These are phyloP conservation scores for Escallonia herrerae DNA, from an alignment of 129 eudicot genomes.

Conservation along the genomic window DNA sequence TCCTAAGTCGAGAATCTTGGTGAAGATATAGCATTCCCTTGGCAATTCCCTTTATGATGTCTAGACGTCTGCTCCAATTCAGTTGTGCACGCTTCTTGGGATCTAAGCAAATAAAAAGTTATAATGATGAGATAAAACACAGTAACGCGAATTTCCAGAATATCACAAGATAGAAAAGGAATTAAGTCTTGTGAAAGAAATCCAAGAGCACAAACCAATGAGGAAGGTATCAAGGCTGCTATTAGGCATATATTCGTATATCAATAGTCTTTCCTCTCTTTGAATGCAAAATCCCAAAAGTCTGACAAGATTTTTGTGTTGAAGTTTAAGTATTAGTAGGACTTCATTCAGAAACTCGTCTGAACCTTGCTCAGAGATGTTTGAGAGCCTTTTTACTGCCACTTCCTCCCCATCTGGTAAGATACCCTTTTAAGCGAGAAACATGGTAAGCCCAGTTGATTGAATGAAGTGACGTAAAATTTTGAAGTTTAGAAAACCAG, in stretches of 20 bases:
- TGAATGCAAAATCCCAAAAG: conserved; percentile 26
- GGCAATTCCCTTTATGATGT: conserved; percentile 21
- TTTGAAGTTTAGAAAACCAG: background rate
- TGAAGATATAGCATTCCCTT: conserved; percentile 25
- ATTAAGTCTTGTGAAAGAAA: no score
- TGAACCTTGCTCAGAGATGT: conserved; percentile 5
- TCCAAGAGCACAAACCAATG: conserved; percentile 3
- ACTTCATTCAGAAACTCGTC: conserved; percentile 23
- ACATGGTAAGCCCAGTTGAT: background rate
- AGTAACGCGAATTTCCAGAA: background rate
- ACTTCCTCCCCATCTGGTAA: conserved; percentile 6
- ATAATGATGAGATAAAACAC: background rate
- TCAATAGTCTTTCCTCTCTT: conserved; percentile 7
- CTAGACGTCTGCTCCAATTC: conserved; percentile 10
- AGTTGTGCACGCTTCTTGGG: conserved; percentile 18
- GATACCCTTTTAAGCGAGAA: background rate
- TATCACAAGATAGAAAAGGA: background rate
- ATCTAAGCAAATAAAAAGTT: conserved; percentile 8
- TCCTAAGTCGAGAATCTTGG: conserved; percentile 21
- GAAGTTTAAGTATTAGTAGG: conserved; percentile 16
- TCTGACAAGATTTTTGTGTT: conserved; percentile 27
- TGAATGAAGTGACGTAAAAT: background rate
- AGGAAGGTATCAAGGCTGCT: conserved; percentile 16
- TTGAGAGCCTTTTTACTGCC: conserved; percentile 15
- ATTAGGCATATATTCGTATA: conserved; percentile 19